A percentile compares a stretch with the other conserved stretches of the same genome.
Evolutionary conservation across 75 land plant genomes (phyloP).

Genomic region (Pinus albicaulis): DNA sequence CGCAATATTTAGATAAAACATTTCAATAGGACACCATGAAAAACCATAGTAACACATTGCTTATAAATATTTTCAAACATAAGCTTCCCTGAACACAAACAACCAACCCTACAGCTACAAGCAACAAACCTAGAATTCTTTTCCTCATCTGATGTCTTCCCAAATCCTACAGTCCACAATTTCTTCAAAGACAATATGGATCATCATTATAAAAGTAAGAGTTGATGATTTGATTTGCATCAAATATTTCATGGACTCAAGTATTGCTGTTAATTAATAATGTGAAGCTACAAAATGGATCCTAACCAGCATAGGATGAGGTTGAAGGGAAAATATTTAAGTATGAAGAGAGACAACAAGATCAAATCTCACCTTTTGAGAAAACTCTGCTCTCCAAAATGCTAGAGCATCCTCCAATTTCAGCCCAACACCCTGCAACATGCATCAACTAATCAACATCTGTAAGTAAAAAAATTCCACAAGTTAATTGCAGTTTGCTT

Average conservation of each 20-base stretch:
- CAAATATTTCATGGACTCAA: neutral
- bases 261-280: neutral
- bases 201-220: neutral
- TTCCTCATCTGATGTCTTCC: neutral
- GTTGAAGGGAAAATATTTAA: neutral
- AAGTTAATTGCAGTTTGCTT: neutral
- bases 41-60: too few species aligned
- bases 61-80: too few species aligned
- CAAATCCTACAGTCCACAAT: neutral
- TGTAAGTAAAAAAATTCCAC: neutral
- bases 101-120: neutral
- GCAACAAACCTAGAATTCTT: neutral
- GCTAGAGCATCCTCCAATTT: constrained; percentile 92
- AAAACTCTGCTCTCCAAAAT: constrained; percentile 91
- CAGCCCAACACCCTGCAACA: constrained; percentile 84
- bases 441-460: neutral
- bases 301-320: neutral
- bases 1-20: too few species aligned
- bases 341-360: neutral
- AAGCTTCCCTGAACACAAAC: neutral
- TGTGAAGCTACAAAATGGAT: neutral
- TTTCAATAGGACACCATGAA: too few species aligned
- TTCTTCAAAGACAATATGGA: neutral
- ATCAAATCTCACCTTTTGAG: constrained; percentile 55
- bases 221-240: neutral